Percentiles rank a stretch among this genome's conserved stretches.
Conservation (phyloP, 768 basidiomycete species). For the Hericium rajendrae region DNA sequence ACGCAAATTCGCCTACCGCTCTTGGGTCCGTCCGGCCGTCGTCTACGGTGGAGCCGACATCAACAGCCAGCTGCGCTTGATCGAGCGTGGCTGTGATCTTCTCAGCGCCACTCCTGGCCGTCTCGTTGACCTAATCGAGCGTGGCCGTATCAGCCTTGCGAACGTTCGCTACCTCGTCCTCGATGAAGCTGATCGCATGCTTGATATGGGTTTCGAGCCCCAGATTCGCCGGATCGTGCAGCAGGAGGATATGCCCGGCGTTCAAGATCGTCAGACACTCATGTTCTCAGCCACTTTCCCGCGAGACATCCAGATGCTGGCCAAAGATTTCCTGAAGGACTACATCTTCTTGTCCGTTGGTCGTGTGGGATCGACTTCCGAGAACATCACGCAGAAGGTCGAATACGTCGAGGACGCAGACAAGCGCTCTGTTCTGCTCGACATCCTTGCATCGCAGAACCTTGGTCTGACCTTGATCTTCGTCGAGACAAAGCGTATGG, state of each 20-base stretch:
- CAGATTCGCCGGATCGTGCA: slow-evolving; percentile 98
- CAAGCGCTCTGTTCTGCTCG: slow-evolving; percentile 93
- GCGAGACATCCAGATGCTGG: slow-evolving; percentile 94
- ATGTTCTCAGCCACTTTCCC: slow-evolving; percentile 99
- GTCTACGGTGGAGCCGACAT: slow-evolving; percentile 99
- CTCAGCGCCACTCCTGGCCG: slow-evolving; percentile 97
- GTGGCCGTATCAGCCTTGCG: slow-evolving; percentile 90
- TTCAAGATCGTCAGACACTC: slow-evolving; percentile 86
- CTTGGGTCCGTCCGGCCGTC: slow-evolving; percentile 98
- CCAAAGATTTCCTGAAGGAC: slow-evolving; percentile 93
- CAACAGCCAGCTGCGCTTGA: slow-evolving; percentile 83
- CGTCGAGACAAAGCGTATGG: slow-evolving; percentile 99
- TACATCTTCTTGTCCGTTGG: slow-evolving; percentile 99
- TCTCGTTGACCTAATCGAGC: slow-evolving; percentile 96
- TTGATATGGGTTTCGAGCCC: slow-evolving; percentile 99
- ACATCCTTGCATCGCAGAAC: slow-evolving; percentile 78
- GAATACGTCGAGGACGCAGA: slow-evolving; percentile 97
- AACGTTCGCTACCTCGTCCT: slow-evolving; percentile 98
- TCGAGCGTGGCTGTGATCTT: slow-evolving; percentile 95
- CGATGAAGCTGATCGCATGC: slow-evolving; percentile 99
- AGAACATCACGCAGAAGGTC: slow-evolving; percentile 99
- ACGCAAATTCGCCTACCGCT: slow-evolving; percentile 97
- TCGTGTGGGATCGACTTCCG: slow-evolving; percentile 95
- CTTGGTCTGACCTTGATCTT: slow-evolving; percentile 87
- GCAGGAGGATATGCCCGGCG: slow-evolving; percentile 97